Base-by-base conservation (phyloP, 23 red algal genomes). In the Cyanidiococcus yangmingshanensis region DNA sequence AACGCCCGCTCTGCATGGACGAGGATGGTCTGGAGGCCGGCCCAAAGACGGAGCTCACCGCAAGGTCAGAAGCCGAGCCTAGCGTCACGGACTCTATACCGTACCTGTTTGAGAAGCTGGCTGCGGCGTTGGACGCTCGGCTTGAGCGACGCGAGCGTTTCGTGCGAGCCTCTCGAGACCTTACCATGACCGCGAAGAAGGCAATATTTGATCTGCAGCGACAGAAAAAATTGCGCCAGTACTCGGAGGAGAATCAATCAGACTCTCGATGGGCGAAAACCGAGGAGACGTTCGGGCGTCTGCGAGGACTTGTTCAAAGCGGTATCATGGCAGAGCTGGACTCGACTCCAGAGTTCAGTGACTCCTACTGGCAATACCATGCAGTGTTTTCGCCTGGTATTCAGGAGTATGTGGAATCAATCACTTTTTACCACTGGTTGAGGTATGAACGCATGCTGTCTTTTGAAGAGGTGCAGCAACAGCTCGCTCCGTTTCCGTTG, bases 361-460 rank as follows among this genome's bases (percentile, higher is more conserved):
- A 32, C 27, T 27, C 76, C 50, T 84, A 82, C 54, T 58, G 58
- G 29, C 76, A 82, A 59, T 89, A 82, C 50, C 90, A 89, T 40
- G 68, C 67, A 0, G 58, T 75, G 24, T 90, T 84, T 76, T 88
- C 92, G 24, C 59, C 74, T 18, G 86, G 86, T 34, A 75, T 96
- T 38, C 92, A 96, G 75, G 92, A 96, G 63, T 96, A 88, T 38
- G 75, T 90, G 54, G 92, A 96, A 79, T 83, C 87, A 3, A 57
- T 77, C 0, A 51, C 63, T 2, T 87, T 96, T 31, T 38, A 58
- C 0, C 33, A 71, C 0, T 96, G 82, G 45, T 31, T 90, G 16
- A 39, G 37, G 31, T 15, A 79, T 31, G 75, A 59, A n/a, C 37
- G 75, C 51, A 39, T 86, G 34, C 39, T 86, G 31, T 41, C 54